phyloP scores from a whole-genome alignment of 108 stramenopile genomes.

The Fragilariopsis cylindrus region DNA sequence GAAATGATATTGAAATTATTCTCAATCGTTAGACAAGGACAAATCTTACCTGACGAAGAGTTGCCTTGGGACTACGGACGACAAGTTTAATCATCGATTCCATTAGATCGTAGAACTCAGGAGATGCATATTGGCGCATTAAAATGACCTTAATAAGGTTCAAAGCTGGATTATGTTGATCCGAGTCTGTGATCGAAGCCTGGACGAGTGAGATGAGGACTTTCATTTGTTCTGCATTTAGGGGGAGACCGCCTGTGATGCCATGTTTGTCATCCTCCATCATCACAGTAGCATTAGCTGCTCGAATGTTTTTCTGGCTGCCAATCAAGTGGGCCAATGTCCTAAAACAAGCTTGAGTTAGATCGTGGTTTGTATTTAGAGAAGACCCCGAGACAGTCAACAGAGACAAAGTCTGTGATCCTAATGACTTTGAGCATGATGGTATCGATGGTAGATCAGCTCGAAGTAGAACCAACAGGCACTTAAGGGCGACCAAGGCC shows the following conservation, averaged over 20 bases:
- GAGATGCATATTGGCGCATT: constrained; percentile 62
- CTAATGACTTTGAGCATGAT: constrained; percentile 62
- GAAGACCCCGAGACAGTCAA: constrained; percentile 60
- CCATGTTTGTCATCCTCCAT: constrained; percentile 11
- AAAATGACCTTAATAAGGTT: constrained; percentile 71
- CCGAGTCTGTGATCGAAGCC: constrained; percentile 62
- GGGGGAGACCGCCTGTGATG: constrained; percentile 27
- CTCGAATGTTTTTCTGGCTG: background rate
- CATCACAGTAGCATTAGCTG: background rate
- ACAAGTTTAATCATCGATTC: constrained; percentile 73
- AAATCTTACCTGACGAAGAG: constrained; percentile 68
- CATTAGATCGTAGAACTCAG: constrained; percentile 89
- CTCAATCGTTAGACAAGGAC: background rate
- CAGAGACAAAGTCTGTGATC: constrained; percentile 67
- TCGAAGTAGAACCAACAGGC: constrained; percentile 72
- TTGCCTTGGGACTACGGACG: constrained; percentile 74
- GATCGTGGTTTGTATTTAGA: constrained; percentile 72
- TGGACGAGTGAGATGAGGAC: constrained; percentile 67
- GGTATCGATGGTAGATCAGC: constrained; percentile 79
- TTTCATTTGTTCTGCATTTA: constrained; percentile 78
- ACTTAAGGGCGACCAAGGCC: constrained; percentile 77
- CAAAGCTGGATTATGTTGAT: constrained; percentile 82
- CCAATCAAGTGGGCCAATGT: constrained; percentile 79
- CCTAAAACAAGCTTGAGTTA: constrained; percentile 88
- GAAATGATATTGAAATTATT: constrained; percentile 3